phyloP scores from a whole-genome alignment of 345 rosid species.

The Bretschneidera sinensis region DNA sequence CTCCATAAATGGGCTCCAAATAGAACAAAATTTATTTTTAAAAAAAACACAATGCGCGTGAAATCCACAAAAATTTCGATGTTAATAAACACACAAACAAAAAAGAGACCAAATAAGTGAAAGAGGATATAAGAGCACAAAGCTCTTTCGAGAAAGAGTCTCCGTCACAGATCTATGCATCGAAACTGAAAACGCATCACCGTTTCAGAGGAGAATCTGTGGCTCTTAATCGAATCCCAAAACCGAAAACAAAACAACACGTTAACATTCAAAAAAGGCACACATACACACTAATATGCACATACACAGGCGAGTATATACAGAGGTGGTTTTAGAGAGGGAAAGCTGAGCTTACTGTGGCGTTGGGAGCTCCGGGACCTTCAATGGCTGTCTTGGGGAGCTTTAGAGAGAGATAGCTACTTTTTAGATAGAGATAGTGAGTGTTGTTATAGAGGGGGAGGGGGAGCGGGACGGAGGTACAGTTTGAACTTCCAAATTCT shows the following conservation, averaged over 20 bases:
- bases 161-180: slow-evolving; percentile 28
- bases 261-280: slow-evolving; percentile 14
- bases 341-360: slow-evolving; percentile 31
- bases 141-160: slow-evolving; percentile 11
- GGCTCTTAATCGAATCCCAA: slow-evolving; percentile 15
- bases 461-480: slow-evolving; percentile 51
- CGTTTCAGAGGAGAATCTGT: slow-evolving; percentile 3
- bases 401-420: slow-evolving; percentile 5
- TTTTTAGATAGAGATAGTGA: slow-evolving; percentile 17
- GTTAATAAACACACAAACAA: not conserved
- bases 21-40: not conserved
- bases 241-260: slow-evolving; percentile 11
- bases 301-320: not conserved
- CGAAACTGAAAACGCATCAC: slow-evolving; percentile 15
- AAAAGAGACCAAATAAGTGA: not conserved
- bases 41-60: not conserved
- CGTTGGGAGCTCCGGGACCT: slow-evolving; percentile 24
- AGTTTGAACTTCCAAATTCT: slow-evolving; percentile 43
- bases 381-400: slow-evolving; percentile 22
- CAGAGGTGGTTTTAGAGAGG: not conserved
- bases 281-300: no score
- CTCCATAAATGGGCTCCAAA: slow-evolving; percentile 7
- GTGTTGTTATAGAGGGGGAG: slow-evolving; percentile 25
- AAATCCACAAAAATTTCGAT: not conserved
- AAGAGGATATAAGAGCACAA: no score